A percentile compares a stretch with the other conserved stretches of the same genome.
Conservation (phyloP, 352 stramenopile species). For the Globisporangium echinulatum region DNA sequence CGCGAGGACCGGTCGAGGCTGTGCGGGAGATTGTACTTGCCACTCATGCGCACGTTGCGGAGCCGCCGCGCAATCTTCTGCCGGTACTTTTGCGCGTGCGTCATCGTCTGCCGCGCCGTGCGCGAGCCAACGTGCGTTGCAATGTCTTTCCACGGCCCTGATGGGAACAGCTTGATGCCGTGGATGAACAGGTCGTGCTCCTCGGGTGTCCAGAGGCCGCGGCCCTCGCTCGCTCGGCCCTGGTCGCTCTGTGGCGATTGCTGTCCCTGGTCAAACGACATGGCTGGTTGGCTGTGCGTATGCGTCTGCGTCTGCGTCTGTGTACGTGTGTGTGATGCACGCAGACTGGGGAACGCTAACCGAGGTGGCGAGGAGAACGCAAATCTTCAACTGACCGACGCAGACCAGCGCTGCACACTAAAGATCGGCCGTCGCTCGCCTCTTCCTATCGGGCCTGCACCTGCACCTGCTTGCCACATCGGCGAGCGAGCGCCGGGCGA, state of each 20-base stretch:
- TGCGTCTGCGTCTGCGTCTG: not conserved
- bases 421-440: too few relatives aligned
- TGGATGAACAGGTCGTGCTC: slow-evolving; percentile 72
- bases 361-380: slow-evolving; percentile 22
- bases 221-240: slow-evolving; percentile 41
- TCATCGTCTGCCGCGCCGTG: slow-evolving; percentile 75
- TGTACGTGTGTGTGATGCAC: too few relatives aligned
- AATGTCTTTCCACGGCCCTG: slow-evolving; percentile 75
- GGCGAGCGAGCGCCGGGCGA: not conserved
- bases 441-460: not conserved
- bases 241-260: slow-evolving; percentile 3
- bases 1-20: slow-evolving; percentile 61
- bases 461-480: not conserved
- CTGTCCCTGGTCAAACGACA: slow-evolving; percentile 14
- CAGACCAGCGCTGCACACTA: slow-evolving; percentile 1
- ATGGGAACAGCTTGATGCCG: slow-evolving; percentile 73
- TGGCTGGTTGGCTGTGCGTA: not conserved
- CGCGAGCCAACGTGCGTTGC: slow-evolving; percentile 59
- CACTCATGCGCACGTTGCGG: slow-evolving; percentile 64
- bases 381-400: slow-evolving; percentile 52
- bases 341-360: too few relatives aligned
- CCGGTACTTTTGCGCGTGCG: slow-evolving; percentile 80
- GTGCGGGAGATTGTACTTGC: slow-evolving; percentile 59
- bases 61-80: slow-evolving; percentile 74
- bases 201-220: slow-evolving; percentile 65